Conservation (phyloP, 2,329 filamentous ascomycete species). For the Pezicula carpinea region DNA sequence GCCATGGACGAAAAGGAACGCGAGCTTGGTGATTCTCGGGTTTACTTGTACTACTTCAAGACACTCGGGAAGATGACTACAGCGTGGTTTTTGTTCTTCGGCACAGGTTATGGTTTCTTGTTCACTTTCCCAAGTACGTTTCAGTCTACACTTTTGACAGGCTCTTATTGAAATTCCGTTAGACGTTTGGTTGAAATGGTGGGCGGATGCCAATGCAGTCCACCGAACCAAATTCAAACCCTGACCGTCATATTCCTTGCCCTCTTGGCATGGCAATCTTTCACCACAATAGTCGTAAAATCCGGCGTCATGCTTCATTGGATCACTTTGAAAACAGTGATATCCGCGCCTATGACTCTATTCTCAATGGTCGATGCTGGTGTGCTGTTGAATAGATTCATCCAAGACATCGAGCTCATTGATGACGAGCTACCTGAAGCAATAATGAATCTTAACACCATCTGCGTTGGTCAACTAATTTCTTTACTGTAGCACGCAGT, state of each 20-base stretch:
- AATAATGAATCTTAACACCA: background rate
- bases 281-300: background rate
- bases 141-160: background rate
- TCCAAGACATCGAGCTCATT: constrained; percentile 14
- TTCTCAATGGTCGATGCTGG: constrained; percentile 7
- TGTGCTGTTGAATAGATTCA: constrained; percentile 12
- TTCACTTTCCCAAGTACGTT: constrained; percentile 13
- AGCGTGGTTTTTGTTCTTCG: constrained; percentile 14
- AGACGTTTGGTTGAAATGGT: constrained; percentile 28
- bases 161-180: background rate
- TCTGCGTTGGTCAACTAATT: background rate
- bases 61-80: constrained; percentile 11
- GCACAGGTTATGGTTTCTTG: constrained; percentile 16
- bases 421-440: constrained; percentile 15
- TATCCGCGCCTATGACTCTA: constrained; percentile 6
- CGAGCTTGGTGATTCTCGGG: constrained; percentile 11
- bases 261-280: background rate
- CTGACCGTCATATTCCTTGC: background rate
- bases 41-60: constrained; percentile 16
- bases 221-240: constrained; percentile 4
- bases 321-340: background rate
- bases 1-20: background rate
- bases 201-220: constrained; percentile 20
- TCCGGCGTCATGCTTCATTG: constrained; percentile 1
- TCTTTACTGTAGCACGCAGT: constrained; percentile 28